Percentiles rank a stretch among this genome's conserved stretches.
phyloP scores from a whole-genome alignment of 2,329 filamentous ascomycete genomes.

The Tolypocladium endophyticum region DNA sequence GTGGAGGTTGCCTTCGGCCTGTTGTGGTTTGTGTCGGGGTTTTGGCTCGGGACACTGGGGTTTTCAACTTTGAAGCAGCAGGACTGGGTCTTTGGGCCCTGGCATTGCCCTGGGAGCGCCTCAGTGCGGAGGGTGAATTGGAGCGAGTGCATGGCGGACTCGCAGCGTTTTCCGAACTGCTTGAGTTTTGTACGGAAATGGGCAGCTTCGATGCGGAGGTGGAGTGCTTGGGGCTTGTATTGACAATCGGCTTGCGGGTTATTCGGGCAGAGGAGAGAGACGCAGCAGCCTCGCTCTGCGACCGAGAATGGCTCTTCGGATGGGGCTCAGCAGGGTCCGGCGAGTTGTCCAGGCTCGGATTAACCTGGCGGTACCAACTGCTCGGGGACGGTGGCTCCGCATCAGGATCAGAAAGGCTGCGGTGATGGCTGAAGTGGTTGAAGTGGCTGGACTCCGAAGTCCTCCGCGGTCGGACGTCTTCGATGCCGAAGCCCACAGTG shows the following conservation, averaged over 20 bases:
- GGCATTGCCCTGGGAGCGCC: conserved; percentile 30
- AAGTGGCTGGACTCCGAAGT: conserved; percentile 60
- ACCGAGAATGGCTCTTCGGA: conserved; percentile 31
- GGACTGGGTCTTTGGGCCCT: conserved; percentile 26
- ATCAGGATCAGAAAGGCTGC: conserved; percentile 46
- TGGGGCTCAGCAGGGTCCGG: conserved; percentile 10
- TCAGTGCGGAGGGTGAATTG: conserved; percentile 41
- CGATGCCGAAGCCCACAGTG: conserved; percentile 51
- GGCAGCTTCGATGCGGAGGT: conserved; percentile 32
- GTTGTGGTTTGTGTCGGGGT: conserved; percentile 27
- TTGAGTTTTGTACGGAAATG: conserved; percentile 33
- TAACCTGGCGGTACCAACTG: conserved; percentile 47
- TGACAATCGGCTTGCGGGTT: conserved; percentile 20
- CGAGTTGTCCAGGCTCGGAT: conserved; percentile 12
- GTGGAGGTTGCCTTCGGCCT: conserved; percentile 28
- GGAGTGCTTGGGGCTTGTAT: conserved; percentile 13
- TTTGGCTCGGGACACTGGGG: conserved; percentile 30
- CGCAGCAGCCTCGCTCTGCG: conserved; percentile 49
- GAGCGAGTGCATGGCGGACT: conserved; percentile 44
- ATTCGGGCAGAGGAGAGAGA: conserved; percentile 20
- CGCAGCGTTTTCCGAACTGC: conserved; percentile 32
- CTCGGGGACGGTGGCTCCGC: conserved; percentile 54
- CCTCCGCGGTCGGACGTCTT: conserved; percentile 40
- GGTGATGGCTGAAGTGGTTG: conserved; percentile 38
- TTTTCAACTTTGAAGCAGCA: conserved; percentile 27